phyloP scores from a whole-genome alignment of 2,329 filamentous ascomycete genomes.

The Shiraia sp. region DNA sequence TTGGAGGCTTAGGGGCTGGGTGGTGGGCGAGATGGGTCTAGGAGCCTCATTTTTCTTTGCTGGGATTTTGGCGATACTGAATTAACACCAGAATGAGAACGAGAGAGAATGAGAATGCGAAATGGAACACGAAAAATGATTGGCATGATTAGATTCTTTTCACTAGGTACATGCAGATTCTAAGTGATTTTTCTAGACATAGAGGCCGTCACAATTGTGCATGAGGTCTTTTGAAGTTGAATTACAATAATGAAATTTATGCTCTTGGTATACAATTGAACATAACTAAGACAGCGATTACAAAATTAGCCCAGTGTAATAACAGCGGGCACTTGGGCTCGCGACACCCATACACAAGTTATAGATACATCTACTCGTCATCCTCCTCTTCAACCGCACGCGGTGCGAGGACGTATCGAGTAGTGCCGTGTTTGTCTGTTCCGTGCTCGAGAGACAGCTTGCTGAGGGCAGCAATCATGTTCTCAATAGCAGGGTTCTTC shows the following conservation, averaged over 20 bases:
- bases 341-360: too few relatives aligned
- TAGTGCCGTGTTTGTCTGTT: constrained; percentile 52
- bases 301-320: constrained; percentile 29
- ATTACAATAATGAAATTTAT: constrained; percentile 35
- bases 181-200: too few relatives aligned
- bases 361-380: constrained; percentile 45
- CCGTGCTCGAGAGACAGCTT: constrained; percentile 67
- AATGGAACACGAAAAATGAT: too few relatives aligned
- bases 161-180: too few relatives aligned
- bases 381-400: constrained; percentile 55
- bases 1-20: too few relatives aligned
- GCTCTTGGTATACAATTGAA: constrained; percentile 36
- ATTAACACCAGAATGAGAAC: too few relatives aligned
- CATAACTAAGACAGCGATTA: constrained; percentile 32
- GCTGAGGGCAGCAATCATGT: constrained; percentile 66
- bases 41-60: too few relatives aligned
- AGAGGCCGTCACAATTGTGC: too few relatives aligned
- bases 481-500: constrained; percentile 68
- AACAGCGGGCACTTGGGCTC: constrained; percentile 20
- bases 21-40: too few relatives aligned
- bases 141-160: too few relatives aligned
- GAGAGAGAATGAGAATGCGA: too few relatives aligned
- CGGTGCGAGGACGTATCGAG: constrained; percentile 50
- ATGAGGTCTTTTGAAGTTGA: constrained; percentile 14
- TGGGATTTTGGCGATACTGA: too few relatives aligned